These are phyloP conservation scores for Fusarium sp. DNA, from an alignment of 2,329 filamentous ascomycete species.

Conservation along the genomic window DNA sequence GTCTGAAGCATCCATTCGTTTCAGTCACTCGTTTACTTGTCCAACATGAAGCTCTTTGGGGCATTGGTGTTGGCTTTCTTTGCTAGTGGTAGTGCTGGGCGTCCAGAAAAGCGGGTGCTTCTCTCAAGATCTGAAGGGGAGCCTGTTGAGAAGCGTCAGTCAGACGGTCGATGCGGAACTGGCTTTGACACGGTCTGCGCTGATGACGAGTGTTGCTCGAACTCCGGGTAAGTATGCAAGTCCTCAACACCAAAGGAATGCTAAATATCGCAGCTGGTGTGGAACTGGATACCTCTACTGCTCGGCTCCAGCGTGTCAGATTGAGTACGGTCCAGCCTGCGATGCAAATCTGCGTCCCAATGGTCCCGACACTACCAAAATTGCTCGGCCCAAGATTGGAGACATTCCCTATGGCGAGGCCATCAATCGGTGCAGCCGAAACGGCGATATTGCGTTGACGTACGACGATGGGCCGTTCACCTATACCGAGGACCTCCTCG, in stretches of 20 bases:
- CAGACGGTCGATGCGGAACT: slow-evolving; percentile 58
- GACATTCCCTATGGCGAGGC: slow-evolving; percentile 66
- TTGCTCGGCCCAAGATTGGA: slow-evolving; percentile 66
- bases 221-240: slow-evolving; percentile 51
- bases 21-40: slow-evolving; percentile 35
- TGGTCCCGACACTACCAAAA: slow-evolving; percentile 65
- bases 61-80: slow-evolving; percentile 11
- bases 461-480: slow-evolving; percentile 60
- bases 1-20: slow-evolving; percentile 35
- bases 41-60: slow-evolving; percentile 27
- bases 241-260: not conserved
- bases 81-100: slow-evolving; percentile 1
- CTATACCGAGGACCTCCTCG: slow-evolving; percentile 57
- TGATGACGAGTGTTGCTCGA: slow-evolving; percentile 55
- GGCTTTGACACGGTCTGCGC: slow-evolving; percentile 50
- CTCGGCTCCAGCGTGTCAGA: slow-evolving; percentile 70
- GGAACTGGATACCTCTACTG: slow-evolving; percentile 68
- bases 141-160: slow-evolving; percentile 32
- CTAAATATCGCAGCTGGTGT: slow-evolving; percentile 60
- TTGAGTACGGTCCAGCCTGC: slow-evolving; percentile 70
- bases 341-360: slow-evolving; percentile 66
- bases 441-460: slow-evolving; percentile 57
- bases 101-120: not conserved
- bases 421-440: slow-evolving; percentile 55
- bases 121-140: not conserved